phyloP scores from a whole-genome alignment of 2,329 filamentous ascomycete species.

The Ilyonectria destructans region DNA sequence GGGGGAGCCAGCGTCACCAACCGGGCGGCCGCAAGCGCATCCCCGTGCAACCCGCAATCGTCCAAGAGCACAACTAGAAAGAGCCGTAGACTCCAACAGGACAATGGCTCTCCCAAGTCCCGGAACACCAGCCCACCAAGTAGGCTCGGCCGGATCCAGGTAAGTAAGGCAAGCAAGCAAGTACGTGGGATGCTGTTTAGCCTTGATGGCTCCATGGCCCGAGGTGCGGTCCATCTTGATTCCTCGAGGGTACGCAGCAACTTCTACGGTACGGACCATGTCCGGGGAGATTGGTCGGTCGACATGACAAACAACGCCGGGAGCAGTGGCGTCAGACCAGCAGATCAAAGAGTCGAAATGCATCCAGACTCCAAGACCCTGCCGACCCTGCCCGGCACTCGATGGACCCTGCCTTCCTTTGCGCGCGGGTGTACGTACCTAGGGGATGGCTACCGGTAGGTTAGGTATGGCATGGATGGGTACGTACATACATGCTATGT shows the following conservation, averaged over 20 bases:
- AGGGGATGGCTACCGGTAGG: conserved; percentile 3
- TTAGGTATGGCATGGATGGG: background rate
- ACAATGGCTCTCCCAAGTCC: conserved; percentile 15
- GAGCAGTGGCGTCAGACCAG: conserved; percentile 14
- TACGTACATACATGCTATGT: too few species aligned
- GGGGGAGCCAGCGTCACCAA: background rate
- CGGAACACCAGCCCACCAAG: conserved; percentile 24
- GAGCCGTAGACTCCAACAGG: conserved; percentile 1
- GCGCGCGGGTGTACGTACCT: background rate
- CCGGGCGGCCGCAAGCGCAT: conserved; percentile 1
- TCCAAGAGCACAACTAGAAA: background rate
- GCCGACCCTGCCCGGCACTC: conserved; percentile 10
- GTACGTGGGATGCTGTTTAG: conserved; percentile 4
- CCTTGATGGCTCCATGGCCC: background rate
- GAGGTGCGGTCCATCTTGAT: background rate
- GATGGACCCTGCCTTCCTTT: background rate
- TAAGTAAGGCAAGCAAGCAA: background rate
- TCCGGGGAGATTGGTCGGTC: conserved; percentile 6
- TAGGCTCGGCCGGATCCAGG: conserved; percentile 28
- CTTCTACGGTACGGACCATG: background rate
- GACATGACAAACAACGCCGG: conserved; percentile 13
- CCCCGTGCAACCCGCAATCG: conserved; percentile 3
- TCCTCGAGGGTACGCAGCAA: conserved; percentile 4
- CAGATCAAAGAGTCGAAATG: conserved; percentile 6
- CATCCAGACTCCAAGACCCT: conserved; percentile 6